Evolutionary conservation across 495 filamentous ascomycete genomes (phyloP), one percentile per base, ranked within the genome.

Genomic region (Filosporella fistucella): DNA sequence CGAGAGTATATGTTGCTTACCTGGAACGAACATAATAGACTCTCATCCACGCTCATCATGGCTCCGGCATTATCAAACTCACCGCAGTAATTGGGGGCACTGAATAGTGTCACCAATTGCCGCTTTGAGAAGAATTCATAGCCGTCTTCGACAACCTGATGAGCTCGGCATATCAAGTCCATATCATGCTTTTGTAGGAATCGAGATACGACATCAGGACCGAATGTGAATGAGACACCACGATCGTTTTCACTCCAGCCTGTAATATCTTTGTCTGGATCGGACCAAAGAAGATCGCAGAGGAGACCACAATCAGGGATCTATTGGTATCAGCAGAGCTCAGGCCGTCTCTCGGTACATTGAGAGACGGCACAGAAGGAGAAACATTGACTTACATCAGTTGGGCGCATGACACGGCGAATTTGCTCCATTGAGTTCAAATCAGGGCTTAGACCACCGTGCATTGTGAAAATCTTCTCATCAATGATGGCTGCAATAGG

Each of bases 1-100:
- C 13, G n/a, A 26, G 8, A 5, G 18, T 30, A 16, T 13, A 3
- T n/a, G 20, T 13, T 38, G 75, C 81, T 46, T 74, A 96, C 91
- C 87, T 98, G 93, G 83, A 98, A 98, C 49, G 90, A 96, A 78
- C 93, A 98, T 62, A 98, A 77, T 65, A 98, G 70, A 64, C 89
- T 95, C 73, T 97, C 93, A 64, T 97, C 94, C n/a, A 98, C 93
- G 64, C 93, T 97, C 93, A 98, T 97, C 94, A 98, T 97, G 33
- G 93, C 93, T 62, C 93, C 93, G 30, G 93, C 93, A 68, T 98
- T 98, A 75, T 98, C 93, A 65, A 98, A 98, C 68, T 98, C 93
- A 64, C 93, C 93, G 65, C 93, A 98, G 73, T 98, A 98, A 72
- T 98, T 98, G 45, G 93, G 93, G 29, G 93, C 93, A 60, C 90